These are phyloP conservation scores for Rusavskia elegans DNA, from an alignment of 495 filamentous ascomycete species.

Conservation along the genomic window DNA sequence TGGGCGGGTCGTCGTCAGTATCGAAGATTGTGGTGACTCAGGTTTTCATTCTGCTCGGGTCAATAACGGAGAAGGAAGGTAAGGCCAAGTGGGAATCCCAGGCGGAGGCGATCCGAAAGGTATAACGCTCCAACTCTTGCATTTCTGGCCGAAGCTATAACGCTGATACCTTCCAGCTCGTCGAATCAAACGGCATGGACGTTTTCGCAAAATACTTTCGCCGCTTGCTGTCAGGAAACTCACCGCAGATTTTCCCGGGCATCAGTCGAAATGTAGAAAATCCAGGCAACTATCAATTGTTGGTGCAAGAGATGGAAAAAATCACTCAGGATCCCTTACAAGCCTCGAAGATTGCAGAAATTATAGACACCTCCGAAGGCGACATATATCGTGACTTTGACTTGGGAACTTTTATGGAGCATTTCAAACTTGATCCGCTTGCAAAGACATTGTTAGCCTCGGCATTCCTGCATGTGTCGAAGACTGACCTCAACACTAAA, in stretches of 20 bases:
- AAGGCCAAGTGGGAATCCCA: slow-evolving; percentile 88
- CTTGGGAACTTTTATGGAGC: slow-evolving; percentile 77
- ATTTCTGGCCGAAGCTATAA: not conserved
- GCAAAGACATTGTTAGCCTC: slow-evolving; percentile 78
- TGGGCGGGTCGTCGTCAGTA: slow-evolving; percentile 28
- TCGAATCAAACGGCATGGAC: slow-evolving; percentile 95
- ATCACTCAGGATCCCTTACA: slow-evolving; percentile 63
- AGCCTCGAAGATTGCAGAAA: slow-evolving; percentile 79
- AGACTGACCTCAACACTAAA: slow-evolving; percentile 72
- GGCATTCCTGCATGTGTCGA: slow-evolving; percentile 67
- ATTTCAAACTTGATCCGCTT: slow-evolving; percentile 79
- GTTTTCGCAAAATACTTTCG: slow-evolving; percentile 85
- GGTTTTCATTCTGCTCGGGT: slow-evolving; percentile 82
- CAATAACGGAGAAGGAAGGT: slow-evolving; percentile 80
- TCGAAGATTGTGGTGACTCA: slow-evolving; percentile 87
- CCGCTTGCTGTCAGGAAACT: slow-evolving; percentile 71
- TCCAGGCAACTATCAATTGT: slow-evolving; percentile 62
- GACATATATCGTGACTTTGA: slow-evolving; percentile 93
- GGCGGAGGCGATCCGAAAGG: slow-evolving; percentile 80
- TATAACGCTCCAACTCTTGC: slow-evolving; percentile 23
- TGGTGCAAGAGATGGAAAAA: slow-evolving; percentile 75
- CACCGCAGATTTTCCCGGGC: slow-evolving; percentile 68
- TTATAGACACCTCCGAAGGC: slow-evolving; percentile 70
- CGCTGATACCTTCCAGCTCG: slow-evolving; percentile 38
- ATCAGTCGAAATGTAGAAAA: slow-evolving; percentile 53